Evolutionary conservation across 2,329 filamentous ascomycete species (phyloP).

Genomic region (Uncinocarpus reesii): DNA sequence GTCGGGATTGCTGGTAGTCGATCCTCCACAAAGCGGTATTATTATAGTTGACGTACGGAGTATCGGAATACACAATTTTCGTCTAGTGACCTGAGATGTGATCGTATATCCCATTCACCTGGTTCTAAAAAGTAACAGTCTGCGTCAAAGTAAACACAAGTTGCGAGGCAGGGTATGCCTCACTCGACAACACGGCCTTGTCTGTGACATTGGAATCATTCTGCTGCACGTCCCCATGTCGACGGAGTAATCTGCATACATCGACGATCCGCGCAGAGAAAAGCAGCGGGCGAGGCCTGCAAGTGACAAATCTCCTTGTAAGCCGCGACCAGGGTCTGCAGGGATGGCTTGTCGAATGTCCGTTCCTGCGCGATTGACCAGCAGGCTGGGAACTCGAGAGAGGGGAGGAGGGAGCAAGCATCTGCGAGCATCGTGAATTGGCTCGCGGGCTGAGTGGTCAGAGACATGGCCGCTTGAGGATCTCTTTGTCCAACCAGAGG

Average conservation of each 20-base stretch:
- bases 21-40: no score
- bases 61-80: no score
- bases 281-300: not conserved
- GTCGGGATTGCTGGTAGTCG: not conserved
- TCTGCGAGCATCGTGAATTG: no score
- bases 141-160: no score
- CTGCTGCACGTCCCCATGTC: no score
- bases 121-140: no score
- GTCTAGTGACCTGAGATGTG: no score
- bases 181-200: not conserved
- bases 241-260: no score
- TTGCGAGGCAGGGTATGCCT: no score
- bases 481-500: not conserved
- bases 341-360: not conserved
- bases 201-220: not conserved
- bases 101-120: no score
- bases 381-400: not conserved
- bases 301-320: not conserved
- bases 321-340: not conserved
- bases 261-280: not conserved
- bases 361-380: not conserved
- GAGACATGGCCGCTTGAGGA: not conserved
- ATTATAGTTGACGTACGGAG: no score
- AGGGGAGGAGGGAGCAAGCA: not conserved
- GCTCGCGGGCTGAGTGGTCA: not conserved